These are phyloP conservation scores for Boletus tylopilopsis DNA, from an alignment of 768 basidiomycete species.

Conservation along the genomic window DNA sequence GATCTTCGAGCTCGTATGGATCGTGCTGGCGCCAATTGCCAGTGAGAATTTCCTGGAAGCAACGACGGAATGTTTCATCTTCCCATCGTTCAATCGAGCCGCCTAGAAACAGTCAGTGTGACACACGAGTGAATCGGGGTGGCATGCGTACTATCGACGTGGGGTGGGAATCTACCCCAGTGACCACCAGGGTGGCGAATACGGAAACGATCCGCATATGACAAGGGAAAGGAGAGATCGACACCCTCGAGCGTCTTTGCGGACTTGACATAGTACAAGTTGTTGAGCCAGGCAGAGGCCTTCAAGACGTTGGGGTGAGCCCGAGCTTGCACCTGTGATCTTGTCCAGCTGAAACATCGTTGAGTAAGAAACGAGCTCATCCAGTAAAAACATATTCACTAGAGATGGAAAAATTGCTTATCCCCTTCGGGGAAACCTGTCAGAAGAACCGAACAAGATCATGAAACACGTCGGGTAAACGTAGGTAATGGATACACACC, in stretches of 20 bases:
- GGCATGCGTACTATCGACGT: slow-evolving; percentile 46
- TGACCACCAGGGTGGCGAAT: slow-evolving; percentile 62
- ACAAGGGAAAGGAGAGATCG: slow-evolving; percentile 57
- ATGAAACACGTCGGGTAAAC: not conserved
- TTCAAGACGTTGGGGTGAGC: slow-evolving; percentile 63
- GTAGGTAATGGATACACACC: slow-evolving; percentile 37
- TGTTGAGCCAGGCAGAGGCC: slow-evolving; percentile 57
- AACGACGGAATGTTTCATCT: slow-evolving; percentile 53
- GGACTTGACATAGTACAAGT: slow-evolving; percentile 50
- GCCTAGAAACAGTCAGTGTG: slow-evolving; percentile 35
- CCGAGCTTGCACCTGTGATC: slow-evolving; percentile 62
- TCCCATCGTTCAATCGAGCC: slow-evolving; percentile 77
- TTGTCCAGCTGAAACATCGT: slow-evolving; percentile 38
- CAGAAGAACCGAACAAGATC: not conserved
- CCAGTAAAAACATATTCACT: slow-evolving; percentile 42
- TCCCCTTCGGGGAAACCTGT: slow-evolving; percentile 52
- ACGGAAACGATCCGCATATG: slow-evolving; percentile 71
- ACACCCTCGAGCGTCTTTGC: slow-evolving; percentile 45
- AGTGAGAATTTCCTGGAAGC: slow-evolving; percentile 57
- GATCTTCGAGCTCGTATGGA: slow-evolving; percentile 57
- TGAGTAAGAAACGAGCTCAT: not conserved
- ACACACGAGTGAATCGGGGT: slow-evolving; percentile 10
- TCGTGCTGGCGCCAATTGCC: slow-evolving; percentile 66
- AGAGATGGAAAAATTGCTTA: slow-evolving; percentile 72
- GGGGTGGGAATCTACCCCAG: slow-evolving; percentile 55